These are phyloP conservation scores for Alternaria triticimaculans DNA, from an alignment of 2,329 filamentous ascomycete species.

Conservation along the genomic window DNA sequence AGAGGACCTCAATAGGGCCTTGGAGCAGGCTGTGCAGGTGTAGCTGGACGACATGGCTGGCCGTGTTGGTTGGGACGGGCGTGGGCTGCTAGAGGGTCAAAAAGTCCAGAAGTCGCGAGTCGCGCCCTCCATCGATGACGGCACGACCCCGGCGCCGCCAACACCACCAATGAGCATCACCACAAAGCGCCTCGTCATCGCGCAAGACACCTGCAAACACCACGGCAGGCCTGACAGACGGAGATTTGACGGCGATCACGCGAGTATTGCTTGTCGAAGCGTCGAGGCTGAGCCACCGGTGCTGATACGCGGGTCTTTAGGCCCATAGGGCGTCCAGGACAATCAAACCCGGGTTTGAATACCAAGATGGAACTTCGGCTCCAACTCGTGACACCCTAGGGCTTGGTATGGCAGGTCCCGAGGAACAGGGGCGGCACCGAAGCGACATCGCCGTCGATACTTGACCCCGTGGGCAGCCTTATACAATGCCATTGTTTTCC, in stretches of 20 bases:
- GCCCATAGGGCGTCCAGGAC: background rate
- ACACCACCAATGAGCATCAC: slow-evolving; percentile 19
- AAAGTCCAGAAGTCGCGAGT: slow-evolving; percentile 30
- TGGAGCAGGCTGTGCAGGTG: slow-evolving; percentile 46
- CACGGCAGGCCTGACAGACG: background rate
- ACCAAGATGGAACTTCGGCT: slow-evolving; percentile 5
- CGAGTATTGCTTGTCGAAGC: background rate
- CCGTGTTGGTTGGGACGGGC: slow-evolving; percentile 7
- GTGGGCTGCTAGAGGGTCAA: slow-evolving; percentile 18
- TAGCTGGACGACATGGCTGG: slow-evolving; percentile 46
- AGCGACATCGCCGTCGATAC: slow-evolving; percentile 5
- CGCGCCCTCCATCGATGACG: slow-evolving; percentile 42
- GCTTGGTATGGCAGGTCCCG: slow-evolving; percentile 11
- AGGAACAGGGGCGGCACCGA: slow-evolving; percentile 6
- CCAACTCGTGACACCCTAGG: background rate
- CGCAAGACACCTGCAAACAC: slow-evolving; percentile 1
- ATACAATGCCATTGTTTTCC: background rate
- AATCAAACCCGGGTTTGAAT: background rate
- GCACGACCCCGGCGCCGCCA: slow-evolving; percentile 30
- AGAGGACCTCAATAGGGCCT: slow-evolving; percentile 29
- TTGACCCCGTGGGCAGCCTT: background rate
- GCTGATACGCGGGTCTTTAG: background rate
- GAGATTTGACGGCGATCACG: background rate
- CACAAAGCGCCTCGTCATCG: slow-evolving; percentile 5
- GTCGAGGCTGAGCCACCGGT: background rate